Conservation (phyloP, 331 rosid genomes). For the Pyrus hybrid region DNA sequence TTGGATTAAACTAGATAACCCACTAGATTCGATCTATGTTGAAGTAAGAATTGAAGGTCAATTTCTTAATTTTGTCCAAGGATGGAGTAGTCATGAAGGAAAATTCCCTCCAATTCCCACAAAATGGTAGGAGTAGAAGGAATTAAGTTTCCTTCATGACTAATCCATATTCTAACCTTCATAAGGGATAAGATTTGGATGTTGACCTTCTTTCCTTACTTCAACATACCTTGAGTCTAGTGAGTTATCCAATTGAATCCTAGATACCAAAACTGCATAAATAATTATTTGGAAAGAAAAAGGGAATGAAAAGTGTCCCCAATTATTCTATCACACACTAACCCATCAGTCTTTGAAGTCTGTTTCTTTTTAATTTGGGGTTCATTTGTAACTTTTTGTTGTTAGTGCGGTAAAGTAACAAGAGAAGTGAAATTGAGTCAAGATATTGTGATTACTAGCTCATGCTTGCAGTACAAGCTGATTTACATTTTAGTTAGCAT, state of each 20-base stretch:
- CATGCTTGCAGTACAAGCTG: background rate
- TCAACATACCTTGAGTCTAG: background rate
- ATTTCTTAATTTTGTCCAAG: background rate
- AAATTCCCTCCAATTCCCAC: background rate
- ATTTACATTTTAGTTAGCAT: background rate
- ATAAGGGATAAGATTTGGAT: background rate
- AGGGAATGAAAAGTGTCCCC: background rate
- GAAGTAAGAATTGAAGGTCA: background rate
- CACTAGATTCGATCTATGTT: background rate
- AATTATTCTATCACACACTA: background rate
- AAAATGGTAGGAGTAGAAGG: background rate
- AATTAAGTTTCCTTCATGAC: background rate
- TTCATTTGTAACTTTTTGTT: background rate
- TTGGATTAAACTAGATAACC: background rate
- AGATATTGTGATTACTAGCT: background rate
- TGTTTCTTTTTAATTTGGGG: background rate
- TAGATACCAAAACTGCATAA: background rate
- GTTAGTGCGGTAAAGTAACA: background rate
- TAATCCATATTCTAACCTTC: background rate
- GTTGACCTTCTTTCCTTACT: background rate
- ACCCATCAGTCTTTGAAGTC: background rate
- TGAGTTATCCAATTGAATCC: background rate
- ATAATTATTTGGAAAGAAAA: background rate
- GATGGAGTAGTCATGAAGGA: background rate
- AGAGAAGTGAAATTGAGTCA: background rate